Evolutionary conservation across 805 yeast genomes (phyloP), one percentile per base, ranked within the genome.

Genomic region (Komagataella ulmi): DNA sequence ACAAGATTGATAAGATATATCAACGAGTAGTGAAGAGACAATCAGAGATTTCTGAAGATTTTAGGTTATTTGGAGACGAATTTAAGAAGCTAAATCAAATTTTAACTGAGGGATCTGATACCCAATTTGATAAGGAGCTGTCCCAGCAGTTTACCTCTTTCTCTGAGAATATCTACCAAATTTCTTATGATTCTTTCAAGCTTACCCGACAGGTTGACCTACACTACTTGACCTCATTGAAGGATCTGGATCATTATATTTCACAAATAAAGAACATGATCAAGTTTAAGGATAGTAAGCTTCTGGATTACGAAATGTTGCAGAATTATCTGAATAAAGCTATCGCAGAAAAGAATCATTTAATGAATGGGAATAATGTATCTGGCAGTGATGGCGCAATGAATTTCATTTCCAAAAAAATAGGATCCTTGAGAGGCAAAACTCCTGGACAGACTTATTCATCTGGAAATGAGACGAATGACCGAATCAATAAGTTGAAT

Each of bases 211-310:
- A 70, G 49, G 71, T 88, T 52, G 97, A 91, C 59, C 85, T 82
- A 57, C 83, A 88, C 45, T 93, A 88, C 60, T 73, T 88, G 49
- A 85, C 87, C 1, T 81, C 95, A 10, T 68, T 93, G 57, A 84
- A 86, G 57, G 98, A 93, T 65, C 74, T 93, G 66, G 88, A 91
- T 55, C 90, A 87, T 66, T 93, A 85, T 58, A 77, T 84, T 47
- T 71, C 69, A 49, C 78, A 85, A 19, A 68, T 85, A 57, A 80
- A 80, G 59, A 79, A 75, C 55, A 69, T 91, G 53, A 77, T 93
- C 51, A 89, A 85, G 61, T 74, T 86, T 52, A 88, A 91, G 57
- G 98, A 91, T 61, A 89, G 88, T 62, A 90, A 90, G 64, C 90
- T 87, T 59, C 77, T 91, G 24, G 99, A 91, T 64, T 83, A 84